Conservation (phyloP, 148 eudicot genomes). For the Linanthus parryae region DNA sequence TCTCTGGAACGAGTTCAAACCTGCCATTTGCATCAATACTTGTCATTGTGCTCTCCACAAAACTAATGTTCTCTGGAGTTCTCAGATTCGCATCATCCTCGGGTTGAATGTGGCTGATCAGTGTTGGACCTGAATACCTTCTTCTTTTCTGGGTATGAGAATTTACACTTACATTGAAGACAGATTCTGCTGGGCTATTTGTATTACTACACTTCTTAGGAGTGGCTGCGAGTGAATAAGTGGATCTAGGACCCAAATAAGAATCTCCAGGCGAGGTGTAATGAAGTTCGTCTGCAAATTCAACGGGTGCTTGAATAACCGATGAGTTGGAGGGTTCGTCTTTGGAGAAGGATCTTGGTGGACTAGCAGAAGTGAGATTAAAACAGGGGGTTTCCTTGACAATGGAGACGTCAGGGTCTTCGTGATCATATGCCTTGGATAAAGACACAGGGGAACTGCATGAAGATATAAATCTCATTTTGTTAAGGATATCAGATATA, state of each 20-base stretch:
- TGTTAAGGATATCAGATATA: background rate
- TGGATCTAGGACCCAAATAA: constrained; percentile 20
- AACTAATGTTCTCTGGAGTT: constrained; percentile 15
- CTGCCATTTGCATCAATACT: constrained; percentile 15
- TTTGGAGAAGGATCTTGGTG: constrained; percentile 32
- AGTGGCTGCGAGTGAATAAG: constrained; percentile 34
- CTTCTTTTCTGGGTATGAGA: constrained; percentile 67
- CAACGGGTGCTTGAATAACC: constrained; percentile 23
- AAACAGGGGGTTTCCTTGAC: constrained; percentile 50
- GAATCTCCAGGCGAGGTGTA: constrained; percentile 22
- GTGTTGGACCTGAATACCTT: constrained; percentile 28
- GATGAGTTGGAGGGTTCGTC: constrained; percentile 44
- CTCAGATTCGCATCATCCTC: constrained; percentile 24
- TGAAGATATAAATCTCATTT: constrained; percentile 1
- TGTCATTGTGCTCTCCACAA: constrained; percentile 19
- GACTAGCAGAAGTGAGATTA: constrained; percentile 11
- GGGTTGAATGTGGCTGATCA: constrained; percentile 22
- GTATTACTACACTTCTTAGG: constrained; percentile 38
- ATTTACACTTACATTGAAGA: constrained; percentile 53
- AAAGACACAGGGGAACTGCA: constrained; percentile 43
- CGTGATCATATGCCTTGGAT: constrained; percentile 12
- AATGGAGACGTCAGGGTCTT: constrained; percentile 31
- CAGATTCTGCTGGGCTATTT: constrained; percentile 30
- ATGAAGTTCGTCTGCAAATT: constrained; percentile 25
- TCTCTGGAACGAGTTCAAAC: constrained; percentile 13